These are phyloP conservation scores for Kurtzmaniella fragi DNA, from an alignment of 805 yeast species.

Conservation along the genomic window DNA sequence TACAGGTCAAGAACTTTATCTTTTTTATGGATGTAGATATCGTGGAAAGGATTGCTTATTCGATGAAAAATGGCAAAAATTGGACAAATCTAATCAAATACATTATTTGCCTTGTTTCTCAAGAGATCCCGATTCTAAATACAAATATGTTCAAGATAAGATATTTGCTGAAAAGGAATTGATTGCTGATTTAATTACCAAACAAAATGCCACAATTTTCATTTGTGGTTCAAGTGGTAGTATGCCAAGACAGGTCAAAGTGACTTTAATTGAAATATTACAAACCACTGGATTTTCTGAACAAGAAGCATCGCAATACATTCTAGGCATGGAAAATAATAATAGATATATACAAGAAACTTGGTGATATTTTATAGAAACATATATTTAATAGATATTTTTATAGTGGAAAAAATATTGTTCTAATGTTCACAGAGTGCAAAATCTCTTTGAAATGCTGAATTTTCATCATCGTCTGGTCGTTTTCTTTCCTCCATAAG, in stretches of 20 bases:
- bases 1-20: constrained; percentile 28
- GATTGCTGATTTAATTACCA: constrained; percentile 49
- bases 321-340: constrained; percentile 54
- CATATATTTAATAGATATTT: background rate
- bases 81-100: constrained; percentile 30
- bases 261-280: constrained; percentile 67
- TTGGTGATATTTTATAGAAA: constrained; percentile 47
- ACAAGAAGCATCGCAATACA: constrained; percentile 44
- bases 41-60: constrained; percentile 66
- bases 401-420: background rate
- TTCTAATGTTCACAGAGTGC: too few species aligned
- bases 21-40: constrained; percentile 75
- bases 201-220: constrained; percentile 58
- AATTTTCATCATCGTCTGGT: constrained; percentile 10
- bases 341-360: constrained; percentile 82
- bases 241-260: constrained; percentile 86
- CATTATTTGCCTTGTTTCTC: constrained; percentile 40
- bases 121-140: constrained; percentile 36
- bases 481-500: constrained; percentile 28
- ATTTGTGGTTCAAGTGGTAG: constrained; percentile 92
- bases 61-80: constrained; percentile 44
- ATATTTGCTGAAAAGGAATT: constrained; percentile 46
- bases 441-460: too few species aligned
- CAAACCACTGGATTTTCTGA: constrained; percentile 40
- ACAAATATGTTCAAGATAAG: constrained; percentile 71